These are phyloP conservation scores for Coemansia reversa DNA, from an alignment of 192 early-diverging fungal genomes.

Conservation along the genomic window DNA sequence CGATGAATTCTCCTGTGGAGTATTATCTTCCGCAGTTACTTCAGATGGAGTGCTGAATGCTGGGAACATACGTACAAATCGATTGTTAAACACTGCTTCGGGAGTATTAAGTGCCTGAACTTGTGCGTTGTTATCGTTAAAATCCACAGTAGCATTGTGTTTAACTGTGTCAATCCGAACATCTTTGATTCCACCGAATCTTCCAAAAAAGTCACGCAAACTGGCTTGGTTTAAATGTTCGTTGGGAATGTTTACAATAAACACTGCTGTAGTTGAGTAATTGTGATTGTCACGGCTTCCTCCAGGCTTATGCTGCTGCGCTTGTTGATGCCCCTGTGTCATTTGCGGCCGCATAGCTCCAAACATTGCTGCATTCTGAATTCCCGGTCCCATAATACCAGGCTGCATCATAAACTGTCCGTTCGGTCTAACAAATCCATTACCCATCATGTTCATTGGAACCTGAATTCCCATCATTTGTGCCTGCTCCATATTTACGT, in stretches of 20 bases:
- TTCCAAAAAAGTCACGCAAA: conserved; percentile 32
- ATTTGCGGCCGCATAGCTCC: conserved; percentile 5
- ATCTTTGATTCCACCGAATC: conserved; percentile 28
- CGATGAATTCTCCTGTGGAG: neutral
- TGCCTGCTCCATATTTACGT: conserved; percentile 31
- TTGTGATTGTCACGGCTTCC: neutral
- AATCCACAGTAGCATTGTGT: conserved; percentile 31
- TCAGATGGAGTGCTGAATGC: conserved; percentile 6
- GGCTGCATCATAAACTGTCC: conserved; percentile 14
- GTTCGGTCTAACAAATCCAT: neutral
- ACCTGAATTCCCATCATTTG: conserved; percentile 38
- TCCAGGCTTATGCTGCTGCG: neutral
- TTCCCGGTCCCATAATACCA: neutral
- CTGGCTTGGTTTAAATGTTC: conserved; percentile 18
- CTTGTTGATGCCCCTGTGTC: neutral
- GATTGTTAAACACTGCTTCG: conserved; percentile 49
- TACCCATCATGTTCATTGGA: conserved; percentile 11
- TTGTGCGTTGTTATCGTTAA: conserved; percentile 21
- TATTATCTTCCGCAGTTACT: neutral
- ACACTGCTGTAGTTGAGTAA: conserved; percentile 30
- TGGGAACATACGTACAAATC: conserved; percentile 37
- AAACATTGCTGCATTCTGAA: neutral
- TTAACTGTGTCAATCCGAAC: conserved; percentile 22
- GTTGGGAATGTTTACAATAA: conserved; percentile 42
- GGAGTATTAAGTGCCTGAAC: conserved; percentile 29